Evolutionary conservation across 2,329 filamentous ascomycete genomes (phyloP), one percentile per base, ranked within the genome.

Genomic region (Aspergillus spinulosporus): DNA sequence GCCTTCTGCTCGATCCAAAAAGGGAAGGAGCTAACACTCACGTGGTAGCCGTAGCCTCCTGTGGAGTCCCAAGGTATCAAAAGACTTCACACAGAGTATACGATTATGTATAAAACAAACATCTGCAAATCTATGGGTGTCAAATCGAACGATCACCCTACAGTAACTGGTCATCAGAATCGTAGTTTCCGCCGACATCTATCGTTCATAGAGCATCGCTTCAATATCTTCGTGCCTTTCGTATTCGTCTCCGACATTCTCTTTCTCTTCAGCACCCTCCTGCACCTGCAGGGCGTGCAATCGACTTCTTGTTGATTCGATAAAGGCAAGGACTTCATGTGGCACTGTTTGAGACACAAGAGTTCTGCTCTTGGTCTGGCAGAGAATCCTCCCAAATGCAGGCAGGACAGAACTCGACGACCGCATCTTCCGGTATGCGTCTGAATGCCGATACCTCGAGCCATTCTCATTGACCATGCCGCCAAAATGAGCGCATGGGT

Each of bases 381-480:
- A 74, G 3, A 74, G 59, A 5, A 54, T 56, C 31, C 74, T 72
- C 0, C 71, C 70, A 40, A 72, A 71, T 1, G 70, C 70, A 36
- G 71, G 68, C 7, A 71, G 62, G 3, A 63, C 62, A 48, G 72
- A 70, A 3, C 56, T 63, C 2, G 62, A 64, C 1, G 49, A 52
- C 9, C 61, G 63, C 21, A 57, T 45, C 40, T 52, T 57, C 12
- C 60, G 52, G 58, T 78, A 76, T 1, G 69, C 61, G 29, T 66
- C 73, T 1, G 75, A 78, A 2, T n/a, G 77, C 76, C 40, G 76
- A 60, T 4, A 78, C 36, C 3, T 61, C 60, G 5, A 62, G 60
- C 70, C 71, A 76, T 44, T 72, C 69, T 15, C 62, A 49, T 0
- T 48, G 60, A 44, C 66, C 68, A 51, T 69, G 66, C 47, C 62